Percentiles rank a stretch among this genome's conserved stretches.
Conservation (phyloP, 2,329 filamentous ascomycete species). For the Colletotrichum abscissum region DNA sequence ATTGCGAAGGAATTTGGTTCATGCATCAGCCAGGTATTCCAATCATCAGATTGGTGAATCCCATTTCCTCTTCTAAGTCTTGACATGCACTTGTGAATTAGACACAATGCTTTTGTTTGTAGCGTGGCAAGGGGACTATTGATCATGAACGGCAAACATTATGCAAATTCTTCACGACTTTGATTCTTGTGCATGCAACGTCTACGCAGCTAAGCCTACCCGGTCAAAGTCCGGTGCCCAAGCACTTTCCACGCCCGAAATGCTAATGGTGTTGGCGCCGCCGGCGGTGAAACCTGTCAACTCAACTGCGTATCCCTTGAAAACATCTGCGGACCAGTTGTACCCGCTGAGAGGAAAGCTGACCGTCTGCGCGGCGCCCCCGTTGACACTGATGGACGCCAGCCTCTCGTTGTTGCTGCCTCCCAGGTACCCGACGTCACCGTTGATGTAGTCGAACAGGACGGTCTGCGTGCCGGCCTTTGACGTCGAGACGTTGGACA, state of each 20-base stretch:
- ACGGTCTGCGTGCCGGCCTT: background rate
- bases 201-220: background rate
- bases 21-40: no score
- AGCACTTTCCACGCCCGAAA: background rate
- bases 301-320: background rate
- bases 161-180: background rate
- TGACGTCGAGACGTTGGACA: background rate
- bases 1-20: no score
- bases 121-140: background rate
- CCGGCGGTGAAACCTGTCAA: background rate
- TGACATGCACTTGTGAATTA: no score
- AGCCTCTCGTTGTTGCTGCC: background rate
- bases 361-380: background rate
- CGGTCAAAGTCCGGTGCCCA: slow-evolving; percentile 12
- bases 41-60: no score
- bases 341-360: background rate
- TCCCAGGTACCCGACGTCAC: background rate
- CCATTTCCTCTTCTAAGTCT: no score
- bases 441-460: background rate
- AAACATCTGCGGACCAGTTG: background rate
- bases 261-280: slow-evolving; percentile 9
- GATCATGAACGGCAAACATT: background rate
- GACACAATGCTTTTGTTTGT: no score
- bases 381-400: background rate
- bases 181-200: background rate